Conservation (phyloP, 2,329 filamentous ascomycete species). For the Pyricularia grisea region DNA sequence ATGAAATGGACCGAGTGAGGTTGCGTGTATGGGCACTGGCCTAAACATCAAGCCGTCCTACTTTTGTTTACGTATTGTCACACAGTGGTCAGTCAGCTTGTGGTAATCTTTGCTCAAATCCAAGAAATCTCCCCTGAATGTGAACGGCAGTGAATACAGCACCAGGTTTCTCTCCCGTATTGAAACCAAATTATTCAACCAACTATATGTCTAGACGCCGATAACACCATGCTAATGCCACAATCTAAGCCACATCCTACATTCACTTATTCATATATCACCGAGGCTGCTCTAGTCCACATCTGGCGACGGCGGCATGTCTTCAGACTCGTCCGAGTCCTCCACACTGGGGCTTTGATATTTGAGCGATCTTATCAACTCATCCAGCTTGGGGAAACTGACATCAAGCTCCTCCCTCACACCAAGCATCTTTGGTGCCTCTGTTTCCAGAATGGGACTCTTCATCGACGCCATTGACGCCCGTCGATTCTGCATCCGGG, state of each 20-base stretch:
- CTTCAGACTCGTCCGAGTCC: slow-evolving; percentile 2
- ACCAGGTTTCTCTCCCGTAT: no score
- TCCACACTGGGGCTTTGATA: slow-evolving; percentile 4
- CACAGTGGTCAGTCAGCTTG: no score
- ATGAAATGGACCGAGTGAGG: no score
- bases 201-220: neutral
- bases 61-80: no score
- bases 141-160: no score
- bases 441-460: neutral
- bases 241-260: neutral
- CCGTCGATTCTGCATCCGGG: neutral
- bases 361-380: neutral
- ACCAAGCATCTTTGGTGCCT: neutral
- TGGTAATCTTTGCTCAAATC: no score
- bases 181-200: neutral
- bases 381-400: neutral
- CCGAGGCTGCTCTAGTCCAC: neutral
- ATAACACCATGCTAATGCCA: neutral
- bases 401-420: neutral
- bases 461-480: neutral
- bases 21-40: no score
- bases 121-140: no score
- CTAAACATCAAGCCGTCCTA: no score
- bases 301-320: slow-evolving; percentile 3
- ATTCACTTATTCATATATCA: neutral